A percentile compares a stretch with the other conserved stretches of the same genome.
Evolutionary conservation across 2,329 filamentous ascomycete species (phyloP).

Genomic region (Venturia asperata): DNA sequence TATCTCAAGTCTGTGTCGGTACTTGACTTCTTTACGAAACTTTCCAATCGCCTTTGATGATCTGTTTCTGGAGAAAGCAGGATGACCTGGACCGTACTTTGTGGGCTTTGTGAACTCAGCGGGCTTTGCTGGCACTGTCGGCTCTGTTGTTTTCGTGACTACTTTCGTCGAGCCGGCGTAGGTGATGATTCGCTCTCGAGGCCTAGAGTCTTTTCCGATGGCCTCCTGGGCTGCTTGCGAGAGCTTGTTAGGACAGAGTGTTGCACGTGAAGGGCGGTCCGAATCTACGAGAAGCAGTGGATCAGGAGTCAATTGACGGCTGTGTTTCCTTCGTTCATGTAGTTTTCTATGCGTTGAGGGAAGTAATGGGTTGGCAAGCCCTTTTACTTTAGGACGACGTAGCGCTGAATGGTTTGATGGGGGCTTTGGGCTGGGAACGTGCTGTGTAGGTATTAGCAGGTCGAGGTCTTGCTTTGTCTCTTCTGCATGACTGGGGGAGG

Average conservation of each 20-base stretch:
- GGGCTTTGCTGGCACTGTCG: background rate
- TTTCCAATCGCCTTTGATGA: background rate
- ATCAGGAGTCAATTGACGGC: no score
- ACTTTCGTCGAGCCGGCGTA: no score
- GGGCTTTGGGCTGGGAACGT: background rate
- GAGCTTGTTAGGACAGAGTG: no score
- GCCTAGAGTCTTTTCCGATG: no score
- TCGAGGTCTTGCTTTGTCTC: background rate
- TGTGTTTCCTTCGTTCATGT: no score
- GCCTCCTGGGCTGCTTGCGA: no score
- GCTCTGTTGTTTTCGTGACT: background rate
- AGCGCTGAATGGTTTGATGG: background rate
- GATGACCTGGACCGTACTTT: background rate
- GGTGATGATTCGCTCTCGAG: no score
- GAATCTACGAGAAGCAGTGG: no score
- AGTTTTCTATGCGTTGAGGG: background rate
- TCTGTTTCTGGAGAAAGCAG: background rate
- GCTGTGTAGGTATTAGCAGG: background rate
- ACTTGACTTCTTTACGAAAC: background rate
- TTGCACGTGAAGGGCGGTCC: no score
- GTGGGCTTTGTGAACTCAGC: background rate
- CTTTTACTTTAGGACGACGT: no score
- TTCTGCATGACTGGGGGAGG: background rate
- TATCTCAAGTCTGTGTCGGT: background rate
- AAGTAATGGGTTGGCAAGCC: background rate